A percentile compares a stretch with the other conserved stretches of the same genome.
phyloP scores from a whole-genome alignment of 1,284 basidiomycete genomes.

The Cryptococcus sp. region DNA sequence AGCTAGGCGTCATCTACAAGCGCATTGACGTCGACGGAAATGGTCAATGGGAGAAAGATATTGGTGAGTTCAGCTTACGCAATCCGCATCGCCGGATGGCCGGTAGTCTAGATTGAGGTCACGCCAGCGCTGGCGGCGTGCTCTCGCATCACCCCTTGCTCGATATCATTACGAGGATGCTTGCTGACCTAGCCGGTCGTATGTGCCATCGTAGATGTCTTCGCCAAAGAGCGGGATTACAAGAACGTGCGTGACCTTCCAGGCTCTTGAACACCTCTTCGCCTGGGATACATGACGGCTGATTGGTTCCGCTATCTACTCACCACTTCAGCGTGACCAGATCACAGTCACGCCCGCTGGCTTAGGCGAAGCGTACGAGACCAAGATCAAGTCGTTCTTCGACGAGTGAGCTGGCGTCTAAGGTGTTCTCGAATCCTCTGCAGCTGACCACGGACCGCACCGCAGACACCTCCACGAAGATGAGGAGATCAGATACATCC shows the following conservation, averaged over 20 bases:
- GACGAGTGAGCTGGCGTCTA: slow-evolving; percentile 62
- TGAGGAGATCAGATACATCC: slow-evolving; percentile 84
- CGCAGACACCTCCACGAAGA: slow-evolving; percentile 83
- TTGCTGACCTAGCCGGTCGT: neutral
- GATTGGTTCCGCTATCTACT: neutral
- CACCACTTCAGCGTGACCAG: slow-evolving; percentile 57
- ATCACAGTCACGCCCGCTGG: slow-evolving; percentile 73
- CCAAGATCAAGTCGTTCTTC: slow-evolving; percentile 76
- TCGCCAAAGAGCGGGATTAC: slow-evolving; percentile 69
- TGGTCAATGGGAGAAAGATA: slow-evolving; percentile 57
- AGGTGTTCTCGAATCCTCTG: neutral
- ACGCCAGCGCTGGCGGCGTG: neutral
- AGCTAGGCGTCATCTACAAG: slow-evolving; percentile 66
- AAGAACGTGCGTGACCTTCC: slow-evolving; percentile 60
- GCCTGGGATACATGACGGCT: no score
- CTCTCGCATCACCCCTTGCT: no score
- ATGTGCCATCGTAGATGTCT: slow-evolving; percentile 49
- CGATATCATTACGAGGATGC: neutral
- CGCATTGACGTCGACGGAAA: slow-evolving; percentile 61
- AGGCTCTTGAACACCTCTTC: no score
- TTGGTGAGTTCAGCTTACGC: slow-evolving; percentile 25
- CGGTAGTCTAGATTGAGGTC: neutral
- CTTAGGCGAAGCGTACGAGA: slow-evolving; percentile 74
- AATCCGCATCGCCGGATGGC: neutral
- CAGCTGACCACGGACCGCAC: slow-evolving; percentile 7